phyloP scores from a whole-genome alignment of 2,329 filamentous ascomycete genomes.

The Alternaria arbusti region DNA sequence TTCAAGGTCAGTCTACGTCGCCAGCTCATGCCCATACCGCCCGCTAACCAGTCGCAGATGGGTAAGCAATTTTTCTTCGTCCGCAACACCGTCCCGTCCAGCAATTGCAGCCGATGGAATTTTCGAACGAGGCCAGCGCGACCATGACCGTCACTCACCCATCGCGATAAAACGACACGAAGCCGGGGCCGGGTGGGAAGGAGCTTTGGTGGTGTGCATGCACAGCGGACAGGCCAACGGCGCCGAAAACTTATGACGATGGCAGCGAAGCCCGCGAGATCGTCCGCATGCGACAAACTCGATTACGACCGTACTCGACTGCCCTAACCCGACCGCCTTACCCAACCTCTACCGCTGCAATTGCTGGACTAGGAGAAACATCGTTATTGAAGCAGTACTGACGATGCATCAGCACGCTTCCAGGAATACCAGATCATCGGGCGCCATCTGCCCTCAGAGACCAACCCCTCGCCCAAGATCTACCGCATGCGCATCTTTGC shows the following conservation, averaged over 20 bases:
- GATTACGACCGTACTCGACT: background rate
- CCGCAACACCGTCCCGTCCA: constrained; percentile 27
- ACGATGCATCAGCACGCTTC: constrained; percentile 81
- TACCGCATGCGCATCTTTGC: constrained; percentile 99
- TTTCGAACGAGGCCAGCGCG: constrained; percentile 26
- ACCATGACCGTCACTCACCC: constrained; percentile 6
- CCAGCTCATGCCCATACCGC: constrained; percentile 1
- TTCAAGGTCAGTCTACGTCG: constrained; percentile 57
- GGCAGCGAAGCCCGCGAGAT: background rate
- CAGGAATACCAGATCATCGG: constrained; percentile 99
- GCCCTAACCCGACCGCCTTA: background rate
- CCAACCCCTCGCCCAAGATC: constrained; percentile 95
- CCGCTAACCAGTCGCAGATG: constrained; percentile 60
- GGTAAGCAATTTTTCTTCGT: constrained; percentile 59
- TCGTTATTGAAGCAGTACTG: constrained; percentile 25
- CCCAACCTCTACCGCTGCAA: constrained; percentile 27
- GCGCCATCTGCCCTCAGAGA: constrained; percentile 97
- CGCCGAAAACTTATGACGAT: background rate
- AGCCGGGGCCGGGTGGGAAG: background rate
- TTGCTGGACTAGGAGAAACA: constrained; percentile 28
- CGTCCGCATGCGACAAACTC: constrained; percentile 1
- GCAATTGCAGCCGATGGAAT: constrained; percentile 44
- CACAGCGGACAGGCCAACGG: background rate
- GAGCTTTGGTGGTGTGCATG: background rate
- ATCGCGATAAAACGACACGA: constrained; percentile 3